Evolutionary conservation across 805 yeast genomes (phyloP), one percentile per base, ranked within the genome.

Genomic region (Candida ficus): DNA sequence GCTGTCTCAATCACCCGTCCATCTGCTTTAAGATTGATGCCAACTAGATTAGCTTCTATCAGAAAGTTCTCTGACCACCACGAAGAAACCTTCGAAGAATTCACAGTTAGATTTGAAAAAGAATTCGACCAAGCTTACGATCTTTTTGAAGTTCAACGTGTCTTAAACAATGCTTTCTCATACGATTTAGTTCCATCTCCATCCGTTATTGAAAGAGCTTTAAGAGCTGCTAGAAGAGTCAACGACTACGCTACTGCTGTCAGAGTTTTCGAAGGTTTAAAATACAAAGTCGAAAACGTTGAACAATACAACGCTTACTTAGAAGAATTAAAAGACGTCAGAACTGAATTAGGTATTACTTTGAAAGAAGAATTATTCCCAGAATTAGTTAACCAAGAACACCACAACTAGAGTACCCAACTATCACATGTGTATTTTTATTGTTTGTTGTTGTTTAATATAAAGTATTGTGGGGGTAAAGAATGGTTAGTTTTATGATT

Each of bases 121-220:
- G 97, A 93, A 65, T 93, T 93, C 60, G 97, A 93, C 56, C 88
- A 84, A 64, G 95, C 95, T 35, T 84, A 85, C 66, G 95, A 84
- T 63, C 70, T 84, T 44, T 84, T 84, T 54, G 95, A 84, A 71
- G 91, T 84, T 44, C 89, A 81, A 68, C 87, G 99, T 75, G 90
- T 93, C 47, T 78, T 93, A 64, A 93, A 95, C 81, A 93, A 93
- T 74, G 89, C 95, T 68, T 93, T 93, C 75, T 86, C 98, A 13
- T 93, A 93, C 75, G 99, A 93, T 71, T 79, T 93, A 67, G 99
- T 93, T 42, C 99, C 99, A 53, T 91, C 99, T 23, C 99, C 99
- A 53, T 78, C 84, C 47, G 98, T 93, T 48, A 76, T 93, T 61
- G 96, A 87, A 70, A 86, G 84, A 70, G 99, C 99, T 36, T 76